Evolutionary conservation across 1,284 basidiomycete species (phyloP).

Genomic region (Anthracocystis walkeri): DNA sequence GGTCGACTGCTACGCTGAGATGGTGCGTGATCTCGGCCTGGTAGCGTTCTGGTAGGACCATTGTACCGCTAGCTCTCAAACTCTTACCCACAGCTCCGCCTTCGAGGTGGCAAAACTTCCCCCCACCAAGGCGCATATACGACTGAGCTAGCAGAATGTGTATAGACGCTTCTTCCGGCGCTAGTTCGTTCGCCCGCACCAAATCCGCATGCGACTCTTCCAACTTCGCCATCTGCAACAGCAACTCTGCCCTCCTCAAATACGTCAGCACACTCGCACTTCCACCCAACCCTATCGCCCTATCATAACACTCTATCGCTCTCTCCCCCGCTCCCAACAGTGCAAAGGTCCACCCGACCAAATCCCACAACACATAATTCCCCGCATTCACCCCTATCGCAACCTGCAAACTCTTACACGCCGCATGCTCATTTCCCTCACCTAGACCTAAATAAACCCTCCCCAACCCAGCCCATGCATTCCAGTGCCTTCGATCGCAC

Average conservation of each 20-base stretch:
- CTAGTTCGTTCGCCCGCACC: conserved; percentile 55
- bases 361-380: conserved; percentile 63
- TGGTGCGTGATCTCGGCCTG: conserved; percentile 62
- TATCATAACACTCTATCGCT: conserved; percentile 43
- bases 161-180: conserved; percentile 62
- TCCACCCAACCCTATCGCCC: conserved; percentile 35
- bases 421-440: conserved; percentile 48
- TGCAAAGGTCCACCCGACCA: conserved; percentile 60
- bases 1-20: conserved; percentile 57
- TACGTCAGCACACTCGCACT: conserved; percentile 39
- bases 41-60: conserved; percentile 33
- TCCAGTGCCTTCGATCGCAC: conserved; percentile 65
- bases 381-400: conserved; percentile 57
- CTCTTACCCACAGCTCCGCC: neutral
- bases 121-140: conserved; percentile 66
- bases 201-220: conserved; percentile 60
- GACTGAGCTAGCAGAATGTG: conserved; percentile 65
- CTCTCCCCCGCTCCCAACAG: conserved; percentile 32
- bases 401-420: conserved; percentile 56
- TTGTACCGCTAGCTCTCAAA: conserved; percentile 21
- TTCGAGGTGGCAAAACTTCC: conserved; percentile 55
- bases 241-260: conserved; percentile 35
- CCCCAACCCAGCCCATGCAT: conserved; percentile 65
- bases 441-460: conserved; percentile 58
- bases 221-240: conserved; percentile 28